phyloP scores from a whole-genome alignment of 352 stramenopile genomes.

The Phytophthora nicotianae region DNA sequence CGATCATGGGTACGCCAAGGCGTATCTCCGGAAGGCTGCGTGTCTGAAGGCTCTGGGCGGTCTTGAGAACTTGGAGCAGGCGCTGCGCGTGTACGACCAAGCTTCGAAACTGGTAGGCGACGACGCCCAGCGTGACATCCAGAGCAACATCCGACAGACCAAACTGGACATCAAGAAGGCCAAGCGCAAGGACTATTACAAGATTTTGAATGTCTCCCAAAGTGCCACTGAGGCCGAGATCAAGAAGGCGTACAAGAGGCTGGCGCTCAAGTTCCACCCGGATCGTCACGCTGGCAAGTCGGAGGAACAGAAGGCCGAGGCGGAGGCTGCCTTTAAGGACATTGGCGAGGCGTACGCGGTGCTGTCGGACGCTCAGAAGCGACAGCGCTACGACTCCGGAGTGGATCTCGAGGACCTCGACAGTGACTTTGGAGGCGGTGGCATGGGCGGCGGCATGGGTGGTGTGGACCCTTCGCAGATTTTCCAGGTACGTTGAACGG shows the following conservation, averaged over 20 bases:
- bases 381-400: slow-evolving; percentile 94
- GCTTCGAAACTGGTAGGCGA: slow-evolving; percentile 87
- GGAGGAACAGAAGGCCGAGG: slow-evolving; percentile 91
- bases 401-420: slow-evolving; percentile 95
- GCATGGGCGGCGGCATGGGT: slow-evolving; percentile 83
- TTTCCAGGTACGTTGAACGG: slow-evolving; percentile 62
- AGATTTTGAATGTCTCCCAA: slow-evolving; percentile 86
- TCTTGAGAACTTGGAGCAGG: slow-evolving; percentile 90
- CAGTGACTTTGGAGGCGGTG: slow-evolving; percentile 76
- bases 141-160: slow-evolving; percentile 84
- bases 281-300: slow-evolving; percentile 93
- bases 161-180: slow-evolving; percentile 94
- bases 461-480: slow-evolving; percentile 87
- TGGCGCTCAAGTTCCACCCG: slow-evolving; percentile 95
- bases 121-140: slow-evolving; percentile 82
- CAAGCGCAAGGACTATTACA: slow-evolving; percentile 98
- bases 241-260: slow-evolving; percentile 98
- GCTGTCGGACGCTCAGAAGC: slow-evolving; percentile 93
- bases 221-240: slow-evolving; percentile 92
- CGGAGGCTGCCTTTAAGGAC: slow-evolving; percentile 95
- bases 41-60: slow-evolving; percentile 80
- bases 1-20: slow-evolving; percentile 93
- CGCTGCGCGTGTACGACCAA: slow-evolving; percentile 91
- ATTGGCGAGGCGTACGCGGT: slow-evolving; percentile 97
- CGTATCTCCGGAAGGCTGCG: slow-evolving; percentile 82